A percentile compares a stretch with the other conserved stretches of the same genome.
These are phyloP conservation scores for Neonectria ditissima DNA, from an alignment of 2,329 filamentous ascomycete species.

Conservation along the genomic window DNA sequence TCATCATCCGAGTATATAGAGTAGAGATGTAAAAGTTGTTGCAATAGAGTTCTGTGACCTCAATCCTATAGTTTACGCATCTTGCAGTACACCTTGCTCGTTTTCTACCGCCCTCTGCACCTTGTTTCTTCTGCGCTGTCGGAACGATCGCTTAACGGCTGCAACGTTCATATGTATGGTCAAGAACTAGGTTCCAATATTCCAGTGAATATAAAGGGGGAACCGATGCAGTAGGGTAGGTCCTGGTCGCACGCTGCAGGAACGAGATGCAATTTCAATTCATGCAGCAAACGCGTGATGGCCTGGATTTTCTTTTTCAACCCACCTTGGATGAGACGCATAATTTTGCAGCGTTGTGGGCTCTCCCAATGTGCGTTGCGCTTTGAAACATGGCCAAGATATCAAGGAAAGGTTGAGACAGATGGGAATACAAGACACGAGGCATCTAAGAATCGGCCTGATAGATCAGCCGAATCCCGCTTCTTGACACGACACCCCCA, in stretches of 20 bases:
- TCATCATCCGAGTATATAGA: too few relatives aligned
- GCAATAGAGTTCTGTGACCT: too few relatives aligned
- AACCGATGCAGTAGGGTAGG: neutral
- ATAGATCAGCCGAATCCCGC: too few relatives aligned
- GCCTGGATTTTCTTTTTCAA: neutral
- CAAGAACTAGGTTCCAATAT: too few relatives aligned
- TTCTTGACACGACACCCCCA: neutral
- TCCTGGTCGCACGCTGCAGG: neutral
- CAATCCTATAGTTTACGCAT: neutral
- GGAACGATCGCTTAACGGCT: neutral
- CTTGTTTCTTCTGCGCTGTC: neutral
- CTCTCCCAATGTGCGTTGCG: neutral
- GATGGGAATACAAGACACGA: too few relatives aligned
- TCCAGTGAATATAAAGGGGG: neutral
- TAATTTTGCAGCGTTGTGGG: neutral
- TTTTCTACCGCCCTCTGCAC: neutral
- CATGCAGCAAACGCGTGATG: neutral
- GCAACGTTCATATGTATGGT: neutral
- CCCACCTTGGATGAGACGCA: neutral
- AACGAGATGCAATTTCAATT: neutral
- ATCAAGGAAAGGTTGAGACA: too few relatives aligned
- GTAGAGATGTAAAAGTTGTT: too few relatives aligned
- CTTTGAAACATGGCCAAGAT: too few relatives aligned
- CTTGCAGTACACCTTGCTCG: neutral
- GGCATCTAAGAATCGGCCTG: too few relatives aligned